Evolutionary conservation across 2,329 filamentous ascomycete genomes (phyloP).

Genomic region (Fusarium sterilihyphosum): DNA sequence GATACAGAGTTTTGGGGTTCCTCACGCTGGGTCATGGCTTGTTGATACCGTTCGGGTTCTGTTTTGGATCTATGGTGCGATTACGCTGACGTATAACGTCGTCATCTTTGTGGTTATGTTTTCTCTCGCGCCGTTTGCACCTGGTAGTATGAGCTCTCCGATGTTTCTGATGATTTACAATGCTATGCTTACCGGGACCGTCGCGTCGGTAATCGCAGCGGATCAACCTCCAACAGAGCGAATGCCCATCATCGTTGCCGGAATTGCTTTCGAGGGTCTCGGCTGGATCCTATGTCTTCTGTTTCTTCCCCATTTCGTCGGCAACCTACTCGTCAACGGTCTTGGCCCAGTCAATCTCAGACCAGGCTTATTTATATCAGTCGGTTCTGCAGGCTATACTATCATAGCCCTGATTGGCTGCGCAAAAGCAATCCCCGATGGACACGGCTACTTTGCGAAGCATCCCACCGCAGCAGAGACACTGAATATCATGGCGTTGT

Average conservation of each 20-base stretch:
- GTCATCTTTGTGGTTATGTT: conserved; percentile 3
- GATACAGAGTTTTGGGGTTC: conserved; percentile 5
- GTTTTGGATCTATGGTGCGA: background rate
- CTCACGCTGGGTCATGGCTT: background rate
- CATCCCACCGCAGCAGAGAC: background rate
- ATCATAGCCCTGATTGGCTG: conserved; percentile 4
- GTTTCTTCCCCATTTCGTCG: background rate
- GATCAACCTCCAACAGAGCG: background rate
- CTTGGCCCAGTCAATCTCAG: background rate
- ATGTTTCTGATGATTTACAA: conserved; percentile 16
- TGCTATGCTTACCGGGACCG: background rate
- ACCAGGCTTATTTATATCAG: background rate
- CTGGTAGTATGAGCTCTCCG: conserved; percentile 5
- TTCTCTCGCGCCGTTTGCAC: background rate
- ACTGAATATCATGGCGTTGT: background rate
- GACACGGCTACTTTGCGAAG: background rate
- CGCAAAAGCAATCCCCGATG: conserved; percentile 1
- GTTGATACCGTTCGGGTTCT: background rate
- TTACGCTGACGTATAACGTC: background rate
- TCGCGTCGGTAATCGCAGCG: background rate
- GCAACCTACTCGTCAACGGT: background rate
- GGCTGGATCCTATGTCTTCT: background rate
- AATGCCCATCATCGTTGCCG: background rate
- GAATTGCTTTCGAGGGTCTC: background rate
- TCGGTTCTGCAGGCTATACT: conserved; percentile 1